Evolutionary conservation across 2,329 filamentous ascomycete genomes (phyloP).

Genomic region (Eutypella sp.): DNA sequence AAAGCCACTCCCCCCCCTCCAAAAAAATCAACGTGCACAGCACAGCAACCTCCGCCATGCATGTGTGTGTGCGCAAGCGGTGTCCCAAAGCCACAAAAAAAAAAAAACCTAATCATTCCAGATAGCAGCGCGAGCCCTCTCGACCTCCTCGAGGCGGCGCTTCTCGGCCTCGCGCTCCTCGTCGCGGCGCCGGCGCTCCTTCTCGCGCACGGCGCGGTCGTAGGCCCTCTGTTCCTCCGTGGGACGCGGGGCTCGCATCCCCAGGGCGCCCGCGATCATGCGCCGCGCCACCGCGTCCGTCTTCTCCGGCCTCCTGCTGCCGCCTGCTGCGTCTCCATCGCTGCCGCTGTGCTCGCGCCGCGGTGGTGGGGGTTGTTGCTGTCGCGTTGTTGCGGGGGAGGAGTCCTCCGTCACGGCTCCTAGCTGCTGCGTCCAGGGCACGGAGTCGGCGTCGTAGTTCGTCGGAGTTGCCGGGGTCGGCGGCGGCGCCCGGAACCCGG

Average conservation of each 20-base stretch:
- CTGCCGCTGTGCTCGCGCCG: conserved; percentile 1
- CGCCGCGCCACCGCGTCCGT: conserved; percentile 85
- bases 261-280: conserved; percentile 84
- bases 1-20: too few relatives aligned
- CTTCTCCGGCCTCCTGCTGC: conserved; percentile 62
- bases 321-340: conserved; percentile 2
- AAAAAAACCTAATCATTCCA: conserved; percentile 64
- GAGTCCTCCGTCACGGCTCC: conserved; percentile 58
- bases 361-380: conserved; percentile 5
- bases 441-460: conserved; percentile 16
- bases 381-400: conserved; percentile 14
- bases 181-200: conserved; percentile 74
- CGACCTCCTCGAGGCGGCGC: conserved; percentile 57
- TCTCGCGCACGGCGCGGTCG: conserved; percentile 74
- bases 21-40: neutral
- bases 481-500: too few relatives aligned
- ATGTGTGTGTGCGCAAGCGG: conserved; percentile 17
- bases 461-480: too few relatives aligned
- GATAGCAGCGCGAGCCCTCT: conserved; percentile 74
- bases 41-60: neutral
- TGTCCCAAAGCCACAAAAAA: neutral
- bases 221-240: conserved; percentile 89
- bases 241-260: conserved; percentile 71
- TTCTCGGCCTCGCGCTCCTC: conserved; percentile 64
- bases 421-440: conserved; percentile 55